Evolutionary conservation across 2,329 filamentous ascomycete genomes (phyloP).

Genomic region (Parascedosporium putredinis): DNA sequence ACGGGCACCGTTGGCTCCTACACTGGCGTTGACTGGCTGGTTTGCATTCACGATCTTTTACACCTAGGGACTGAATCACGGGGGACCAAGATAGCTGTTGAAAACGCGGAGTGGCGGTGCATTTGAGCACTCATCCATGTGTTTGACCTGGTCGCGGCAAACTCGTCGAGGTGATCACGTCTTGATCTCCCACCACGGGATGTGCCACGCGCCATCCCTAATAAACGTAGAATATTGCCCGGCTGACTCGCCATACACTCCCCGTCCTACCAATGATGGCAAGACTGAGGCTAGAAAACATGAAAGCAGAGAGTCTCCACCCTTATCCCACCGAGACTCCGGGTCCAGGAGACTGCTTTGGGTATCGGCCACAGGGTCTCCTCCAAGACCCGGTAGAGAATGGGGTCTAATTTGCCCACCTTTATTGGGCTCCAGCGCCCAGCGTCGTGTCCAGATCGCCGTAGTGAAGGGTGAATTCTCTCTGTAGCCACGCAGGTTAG

Average conservation of each 20-base stretch:
- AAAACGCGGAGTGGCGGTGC: not conserved
- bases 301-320: not conserved
- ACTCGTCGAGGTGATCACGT: not conserved
- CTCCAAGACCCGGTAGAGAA: not conserved
- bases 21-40: too few relatives aligned
- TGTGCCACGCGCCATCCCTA: not conserved
- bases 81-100: too few relatives aligned
- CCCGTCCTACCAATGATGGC: not conserved
- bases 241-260: not conserved
- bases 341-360: not conserved
- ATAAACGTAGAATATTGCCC: not conserved
- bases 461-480: conserved; percentile 52
- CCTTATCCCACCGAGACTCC: not conserved
- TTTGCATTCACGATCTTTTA: too few relatives aligned
- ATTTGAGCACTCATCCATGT: not conserved
- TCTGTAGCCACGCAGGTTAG: conserved; percentile 26
- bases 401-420: not conserved
- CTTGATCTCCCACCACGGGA: not conserved
- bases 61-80: too few relatives aligned
- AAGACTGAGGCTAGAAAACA: not conserved
- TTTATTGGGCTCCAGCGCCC: conserved; percentile 3
- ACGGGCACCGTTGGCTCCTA: too few relatives aligned
- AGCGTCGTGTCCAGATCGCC: conserved; percentile 45
- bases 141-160: not conserved
- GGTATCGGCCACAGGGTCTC: not conserved